Evolutionary conservation across 768 basidiomycete genomes (phyloP), one percentile per base, ranked within the genome.

Genomic region (Mycena galericulata): DNA sequence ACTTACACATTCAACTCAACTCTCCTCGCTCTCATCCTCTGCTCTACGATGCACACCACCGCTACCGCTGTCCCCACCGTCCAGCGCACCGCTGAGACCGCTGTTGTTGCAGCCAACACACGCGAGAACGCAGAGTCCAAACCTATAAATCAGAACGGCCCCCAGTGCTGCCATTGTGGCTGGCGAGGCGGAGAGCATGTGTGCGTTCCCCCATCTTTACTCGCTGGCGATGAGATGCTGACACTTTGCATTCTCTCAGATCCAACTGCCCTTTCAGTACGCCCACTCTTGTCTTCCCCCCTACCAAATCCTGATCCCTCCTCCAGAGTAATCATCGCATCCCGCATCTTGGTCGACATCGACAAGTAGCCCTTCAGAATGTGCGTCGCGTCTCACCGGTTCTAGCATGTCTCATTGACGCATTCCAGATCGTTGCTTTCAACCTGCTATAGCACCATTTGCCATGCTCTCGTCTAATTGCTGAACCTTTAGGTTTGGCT

Each of bases 101-200:
- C 72, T 47, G 20, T 78, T 30, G 69, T 74, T 30, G 75, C 76
- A 68, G 75, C 76, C 57, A 71, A 74, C 72, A 74, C 56, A 70
- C 71, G 30, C 60, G 71, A 75, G 14, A 65, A 67, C 55, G 73
- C 74, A 43, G 77, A 76, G 69, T 69, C 78, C 66, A 59, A 71
- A 69, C 60, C 54, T 38, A 76, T 83, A 61, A 80, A 87, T 81
- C 81, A 84, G 73, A 88, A 85, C 81, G 83, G 87, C 22, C 90
- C 92, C 66, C 90, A 92, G 77, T 93, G 92, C 81, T 91, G 90
- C 83, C 90, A 91, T 76, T 93, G 91, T 69, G 90, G 90, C 72
- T 90, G 84, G 84, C 88, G 91, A 73, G 90, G 90, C 41, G 75
- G 81, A 53, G 30, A 27, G 15, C 66, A 67, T 18, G 66, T 47